phyloP scores from a whole-genome alignment of 1,284 basidiomycete genomes.

The Dichomitus squalens region DNA sequence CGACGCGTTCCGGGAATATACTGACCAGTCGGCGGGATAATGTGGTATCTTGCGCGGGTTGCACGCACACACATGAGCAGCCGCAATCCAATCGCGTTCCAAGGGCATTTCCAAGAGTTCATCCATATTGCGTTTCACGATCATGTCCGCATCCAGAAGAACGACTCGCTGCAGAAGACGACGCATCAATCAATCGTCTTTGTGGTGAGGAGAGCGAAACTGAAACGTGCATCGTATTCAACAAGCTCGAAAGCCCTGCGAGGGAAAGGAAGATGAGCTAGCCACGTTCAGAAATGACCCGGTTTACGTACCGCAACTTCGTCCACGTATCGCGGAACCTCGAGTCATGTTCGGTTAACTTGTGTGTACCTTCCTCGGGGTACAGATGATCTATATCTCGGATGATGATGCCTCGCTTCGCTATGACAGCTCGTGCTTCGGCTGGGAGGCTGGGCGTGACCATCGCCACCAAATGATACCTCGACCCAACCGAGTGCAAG shows the following conservation, averaged over 20 bases:
- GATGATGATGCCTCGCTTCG: constrained; percentile 53
- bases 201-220: neutral
- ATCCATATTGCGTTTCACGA: constrained; percentile 88
- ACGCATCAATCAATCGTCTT: neutral
- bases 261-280: neutral
- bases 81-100: constrained; percentile 76
- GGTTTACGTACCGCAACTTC: constrained; percentile 69
- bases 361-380: constrained; percentile 55
- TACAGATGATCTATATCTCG: constrained; percentile 63
- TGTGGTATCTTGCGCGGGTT: constrained; percentile 85
- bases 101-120: constrained; percentile 81
- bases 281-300: constrained; percentile 1
- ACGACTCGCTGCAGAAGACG: constrained; percentile 64
- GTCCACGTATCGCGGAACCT: constrained; percentile 91
- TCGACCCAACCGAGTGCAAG: constrained; percentile 62
- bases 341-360: constrained; percentile 52
- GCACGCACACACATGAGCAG: constrained; percentile 89
- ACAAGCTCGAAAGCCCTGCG: constrained; percentile 73
- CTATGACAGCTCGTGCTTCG: constrained; percentile 57
- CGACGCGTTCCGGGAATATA: neutral
- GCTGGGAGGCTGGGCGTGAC: constrained; percentile 65
- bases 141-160: constrained; percentile 91
- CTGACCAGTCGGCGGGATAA: constrained; percentile 88
- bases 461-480: constrained; percentile 85
- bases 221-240: constrained; percentile 68